A percentile compares a stretch with the other conserved stretches of the same genome.
Conservation (phyloP, 768 basidiomycete genomes). For the Rickenella mellea region DNA sequence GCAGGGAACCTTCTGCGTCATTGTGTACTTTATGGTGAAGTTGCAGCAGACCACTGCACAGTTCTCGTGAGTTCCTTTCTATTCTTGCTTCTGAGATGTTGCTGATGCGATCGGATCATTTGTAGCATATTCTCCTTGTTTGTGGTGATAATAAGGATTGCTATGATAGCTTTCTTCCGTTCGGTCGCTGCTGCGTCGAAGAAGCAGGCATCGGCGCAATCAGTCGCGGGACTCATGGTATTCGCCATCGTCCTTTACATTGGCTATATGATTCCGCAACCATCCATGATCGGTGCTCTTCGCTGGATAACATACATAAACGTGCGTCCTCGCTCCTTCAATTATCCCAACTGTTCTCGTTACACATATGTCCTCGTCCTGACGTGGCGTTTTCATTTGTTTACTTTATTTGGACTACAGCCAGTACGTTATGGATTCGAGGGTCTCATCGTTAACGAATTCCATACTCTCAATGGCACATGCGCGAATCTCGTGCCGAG, state of each 20-base stretch:
- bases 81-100: neutral
- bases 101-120: neutral
- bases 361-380: constrained; percentile 32
- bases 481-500: constrained; percentile 53
- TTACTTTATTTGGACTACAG: constrained; percentile 30
- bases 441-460: constrained; percentile 71
- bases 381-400: constrained; percentile 9
- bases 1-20: constrained; percentile 32
- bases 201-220: constrained; percentile 51
- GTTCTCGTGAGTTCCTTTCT: constrained; percentile 46
- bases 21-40: constrained; percentile 60
- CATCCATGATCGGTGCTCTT: constrained; percentile 59
- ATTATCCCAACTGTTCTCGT: constrained; percentile 8
- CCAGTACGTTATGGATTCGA: constrained; percentile 70
- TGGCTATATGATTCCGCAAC: constrained; percentile 51
- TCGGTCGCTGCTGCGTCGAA: constrained; percentile 51
- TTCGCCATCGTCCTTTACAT: constrained; percentile 49
- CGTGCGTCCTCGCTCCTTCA: constrained; percentile 23
- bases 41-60: constrained; percentile 46
- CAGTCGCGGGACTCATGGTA: constrained; percentile 42
- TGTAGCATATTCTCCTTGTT: constrained; percentile 50
- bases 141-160: constrained; percentile 42
- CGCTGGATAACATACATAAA: constrained; percentile 61
- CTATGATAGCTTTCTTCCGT: constrained; percentile 74
- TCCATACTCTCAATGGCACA: constrained; percentile 54